Evolutionary conservation across 345 rosid genomes (phyloP), one percentile per base, ranked within the genome.

Genomic region (Lenwebbia sp.): DNA sequence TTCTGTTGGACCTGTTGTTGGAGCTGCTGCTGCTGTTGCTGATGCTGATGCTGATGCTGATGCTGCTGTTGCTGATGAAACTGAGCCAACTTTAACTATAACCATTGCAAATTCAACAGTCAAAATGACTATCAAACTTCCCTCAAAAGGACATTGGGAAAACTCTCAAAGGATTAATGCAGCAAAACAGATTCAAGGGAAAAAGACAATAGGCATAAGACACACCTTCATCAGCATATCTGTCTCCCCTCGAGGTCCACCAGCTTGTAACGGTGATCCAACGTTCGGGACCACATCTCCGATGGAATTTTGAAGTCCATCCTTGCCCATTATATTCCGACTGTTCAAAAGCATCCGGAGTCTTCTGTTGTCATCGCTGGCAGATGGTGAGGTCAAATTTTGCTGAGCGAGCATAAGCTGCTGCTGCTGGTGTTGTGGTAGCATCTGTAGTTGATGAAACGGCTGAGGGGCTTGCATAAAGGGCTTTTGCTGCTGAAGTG

Each of bases 391-490:
- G 13, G 96, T 94, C 88, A 97, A 83, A 90, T 87, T 97, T 91
- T 93, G 96, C 85, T 97, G 99, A 25, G 99, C 96, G 62, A 97
- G 93, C 94, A 97, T 86, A 88, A 97, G 96, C 89, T 96, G 99
- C 88, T 96, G 99, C 89, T 94, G 99, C 84, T 97, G 99, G 84
- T 96, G 99, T 25, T 97, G 98, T 65, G 96, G 82, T 90, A 96
- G 83, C 99, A 96, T 96, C 92, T 94, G 98, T 88, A 96, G 92
- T 87, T 93, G 98, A 87, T 94, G 97, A 90, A 93, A 97, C 52
- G 98, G 92, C 89, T 95, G 98, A 58, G 96, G 96, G 87, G 96
- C 89, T 91, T 95, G 99, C 85, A 97, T 93, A 90, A 91, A 97
- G 88, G 99, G 90, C 88, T 97, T 97, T 90, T 94, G 98, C 88